Conservation (phyloP, 768 basidiomycete species). For the Sutorius australiensis region DNA sequence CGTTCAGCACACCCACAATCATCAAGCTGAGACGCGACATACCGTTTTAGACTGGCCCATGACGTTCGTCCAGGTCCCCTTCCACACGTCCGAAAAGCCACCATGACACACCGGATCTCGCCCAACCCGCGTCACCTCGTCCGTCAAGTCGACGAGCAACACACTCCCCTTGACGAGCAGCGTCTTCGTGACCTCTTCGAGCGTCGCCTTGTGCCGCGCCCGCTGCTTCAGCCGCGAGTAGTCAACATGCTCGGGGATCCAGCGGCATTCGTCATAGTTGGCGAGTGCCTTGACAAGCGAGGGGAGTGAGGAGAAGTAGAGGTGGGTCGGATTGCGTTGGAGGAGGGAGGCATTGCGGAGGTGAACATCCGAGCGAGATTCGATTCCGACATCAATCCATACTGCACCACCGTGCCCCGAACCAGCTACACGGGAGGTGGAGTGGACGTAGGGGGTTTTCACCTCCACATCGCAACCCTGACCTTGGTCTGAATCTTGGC, state of each 20-base stretch:
- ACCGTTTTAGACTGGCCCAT: constrained; percentile 32
- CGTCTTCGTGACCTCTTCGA: constrained; percentile 55
- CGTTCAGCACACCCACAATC: constrained; percentile 1
- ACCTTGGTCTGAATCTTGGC: constrained; percentile 14
- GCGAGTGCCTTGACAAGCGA: constrained; percentile 50
- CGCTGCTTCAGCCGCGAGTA: constrained; percentile 54
- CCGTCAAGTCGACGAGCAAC: constrained; percentile 51
- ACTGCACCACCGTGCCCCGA: constrained; percentile 19
- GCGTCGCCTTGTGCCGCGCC: constrained; percentile 52
- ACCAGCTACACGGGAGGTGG: background rate
- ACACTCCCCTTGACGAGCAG: constrained; percentile 48
- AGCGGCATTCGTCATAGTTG: constrained; percentile 56
- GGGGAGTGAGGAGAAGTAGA: constrained; percentile 53
- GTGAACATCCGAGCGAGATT: constrained; percentile 54
- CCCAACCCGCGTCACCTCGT: constrained; percentile 47
- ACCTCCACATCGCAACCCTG: constrained; percentile 7
- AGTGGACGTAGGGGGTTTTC: background rate
- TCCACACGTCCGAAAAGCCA: constrained; percentile 61
- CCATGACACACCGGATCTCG: constrained; percentile 49
- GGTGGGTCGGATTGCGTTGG: constrained; percentile 45
- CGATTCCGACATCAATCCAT: constrained; percentile 47
- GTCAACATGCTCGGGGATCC: constrained; percentile 50
- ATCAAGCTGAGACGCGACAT: background rate
- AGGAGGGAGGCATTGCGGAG: constrained; percentile 58
- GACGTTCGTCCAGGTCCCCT: constrained; percentile 51